Evolutionary conservation across 352 stramenopile species (phyloP).

Genomic region (Globisporangium radiosum): DNA sequence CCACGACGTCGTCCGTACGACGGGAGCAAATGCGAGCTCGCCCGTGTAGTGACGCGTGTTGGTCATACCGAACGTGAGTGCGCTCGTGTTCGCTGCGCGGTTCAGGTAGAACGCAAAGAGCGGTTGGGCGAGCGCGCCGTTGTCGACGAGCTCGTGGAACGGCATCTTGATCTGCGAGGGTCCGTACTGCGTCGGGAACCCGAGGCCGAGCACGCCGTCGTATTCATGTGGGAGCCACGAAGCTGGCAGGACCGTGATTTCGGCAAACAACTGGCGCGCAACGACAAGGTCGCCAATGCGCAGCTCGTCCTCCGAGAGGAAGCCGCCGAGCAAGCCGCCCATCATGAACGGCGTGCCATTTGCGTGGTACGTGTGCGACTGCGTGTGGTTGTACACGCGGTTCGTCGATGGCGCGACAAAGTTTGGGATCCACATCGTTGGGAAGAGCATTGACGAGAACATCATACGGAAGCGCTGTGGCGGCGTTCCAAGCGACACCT

Average conservation of each 20-base stretch:
- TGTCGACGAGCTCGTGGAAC: slow-evolving; percentile 9
- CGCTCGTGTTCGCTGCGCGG: neutral
- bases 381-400: slow-evolving; percentile 10
- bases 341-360: slow-evolving; percentile 5
- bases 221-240: neutral
- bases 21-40: slow-evolving; percentile 2
- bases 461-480: slow-evolving; percentile 5
- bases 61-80: slow-evolving; percentile 6
- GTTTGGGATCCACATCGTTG: slow-evolving; percentile 2
- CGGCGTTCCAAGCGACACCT: slow-evolving; percentile 6
- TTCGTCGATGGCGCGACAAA: neutral
- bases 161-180: neutral
- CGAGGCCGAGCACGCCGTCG: slow-evolving; percentile 6
- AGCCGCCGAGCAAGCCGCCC: neutral
- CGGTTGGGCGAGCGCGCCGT: slow-evolving; percentile 5
- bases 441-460: neutral
- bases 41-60: slow-evolving; percentile 8
- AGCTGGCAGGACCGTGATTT: neutral
- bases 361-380: slow-evolving; percentile 8
- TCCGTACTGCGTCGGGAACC: neutral
- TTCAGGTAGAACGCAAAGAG: slow-evolving; percentile 10
- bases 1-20: neutral
- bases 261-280: slow-evolving; percentile 1
- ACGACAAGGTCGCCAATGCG: neutral
- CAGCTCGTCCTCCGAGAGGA: slow-evolving; percentile 9